Evolutionary conservation across 2,329 filamentous ascomycete genomes (phyloP).

Genomic region (Rachicladosporium sp.): DNA sequence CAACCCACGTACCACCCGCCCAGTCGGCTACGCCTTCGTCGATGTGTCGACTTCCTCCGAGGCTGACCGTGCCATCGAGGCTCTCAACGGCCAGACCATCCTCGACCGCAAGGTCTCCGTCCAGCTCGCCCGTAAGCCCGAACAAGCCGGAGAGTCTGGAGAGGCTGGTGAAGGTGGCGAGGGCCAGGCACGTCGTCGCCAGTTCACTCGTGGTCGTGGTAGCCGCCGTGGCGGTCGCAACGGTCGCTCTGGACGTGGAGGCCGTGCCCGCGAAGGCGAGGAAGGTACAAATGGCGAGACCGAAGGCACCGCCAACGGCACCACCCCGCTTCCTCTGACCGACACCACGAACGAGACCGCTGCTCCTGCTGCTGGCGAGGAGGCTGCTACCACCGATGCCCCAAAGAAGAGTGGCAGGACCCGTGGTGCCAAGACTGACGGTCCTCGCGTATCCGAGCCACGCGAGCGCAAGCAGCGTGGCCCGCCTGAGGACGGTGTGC

Average conservation of each 20-base stretch:
- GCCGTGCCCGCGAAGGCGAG: constrained; percentile 36
- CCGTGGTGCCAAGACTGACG: background rate
- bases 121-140: constrained; percentile 94
- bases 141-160: constrained; percentile 60
- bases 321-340: constrained; percentile 37
- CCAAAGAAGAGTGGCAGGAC: constrained; percentile 29
- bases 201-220: constrained; percentile 46
- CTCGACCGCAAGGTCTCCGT: constrained; percentile 98
- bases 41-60: constrained; percentile 90
- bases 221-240: constrained; percentile 49
- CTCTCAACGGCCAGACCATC: constrained; percentile 95
- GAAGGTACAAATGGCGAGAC: constrained; percentile 30
- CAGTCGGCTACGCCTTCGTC: constrained; percentile 97
- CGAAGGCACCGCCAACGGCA: constrained; percentile 31
- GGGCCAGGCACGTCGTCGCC: constrained; percentile 48
- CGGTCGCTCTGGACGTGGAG: constrained; percentile 51
- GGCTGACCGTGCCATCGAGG: constrained; percentile 86
- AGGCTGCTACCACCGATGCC: constrained; percentile 30
- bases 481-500: constrained; percentile 90
- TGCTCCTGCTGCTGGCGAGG: constrained; percentile 40
- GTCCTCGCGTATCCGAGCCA: constrained; percentile 27
- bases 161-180: constrained; percentile 65
- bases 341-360: constrained; percentile 42
- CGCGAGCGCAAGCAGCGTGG: constrained; percentile 70
- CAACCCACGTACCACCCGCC: constrained; percentile 96